A percentile compares a stretch with the other conserved stretches of the same genome.
phyloP scores from a whole-genome alignment of 2,329 filamentous ascomycete genomes.

The Podosphaera leucotricha region DNA sequence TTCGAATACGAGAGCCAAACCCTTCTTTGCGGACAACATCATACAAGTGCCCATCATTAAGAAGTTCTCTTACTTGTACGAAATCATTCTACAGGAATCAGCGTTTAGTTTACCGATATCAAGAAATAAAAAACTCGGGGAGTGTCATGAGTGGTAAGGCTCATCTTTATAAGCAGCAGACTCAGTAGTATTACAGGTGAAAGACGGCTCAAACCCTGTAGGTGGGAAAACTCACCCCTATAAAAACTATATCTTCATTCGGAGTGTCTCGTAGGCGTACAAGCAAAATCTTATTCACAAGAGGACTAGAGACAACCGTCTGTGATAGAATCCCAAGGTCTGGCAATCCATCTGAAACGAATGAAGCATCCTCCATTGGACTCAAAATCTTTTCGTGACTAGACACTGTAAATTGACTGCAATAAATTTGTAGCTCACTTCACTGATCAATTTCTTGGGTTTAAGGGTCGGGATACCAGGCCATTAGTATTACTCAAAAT shows the following conservation, averaged over 20 bases:
- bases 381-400: not conserved
- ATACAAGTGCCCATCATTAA: slow-evolving; percentile 42
- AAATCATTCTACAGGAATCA: slow-evolving; percentile 37
- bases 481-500: too few relatives aligned
- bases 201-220: slow-evolving; percentile 1
- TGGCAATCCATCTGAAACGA: slow-evolving; percentile 20
- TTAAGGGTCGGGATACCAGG: too few relatives aligned
- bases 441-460: too few relatives aligned
- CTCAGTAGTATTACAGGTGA: not conserved
- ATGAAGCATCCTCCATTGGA: not conserved
- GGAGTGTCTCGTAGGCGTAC: slow-evolving; percentile 48
- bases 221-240: slow-evolving; percentile 35
- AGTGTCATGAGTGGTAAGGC: not conserved
- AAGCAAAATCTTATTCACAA: slow-evolving; percentile 54
- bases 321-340: slow-evolving; percentile 51
- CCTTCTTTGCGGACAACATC: slow-evolving; percentile 58
- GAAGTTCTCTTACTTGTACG: slow-evolving; percentile 59
- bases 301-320: slow-evolving; percentile 54
- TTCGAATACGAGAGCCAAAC: slow-evolving; percentile 56
- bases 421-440: too few relatives aligned
- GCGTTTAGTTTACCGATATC: not conserved
- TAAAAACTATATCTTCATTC: slow-evolving; percentile 59
- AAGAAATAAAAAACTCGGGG: too few relatives aligned
- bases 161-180: not conserved
- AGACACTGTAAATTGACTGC: not conserved